Evolutionary conservation across 768 basidiomycete species (phyloP), one percentile per base, ranked within the genome.

Genomic region (Rhodotorula graminis): DNA sequence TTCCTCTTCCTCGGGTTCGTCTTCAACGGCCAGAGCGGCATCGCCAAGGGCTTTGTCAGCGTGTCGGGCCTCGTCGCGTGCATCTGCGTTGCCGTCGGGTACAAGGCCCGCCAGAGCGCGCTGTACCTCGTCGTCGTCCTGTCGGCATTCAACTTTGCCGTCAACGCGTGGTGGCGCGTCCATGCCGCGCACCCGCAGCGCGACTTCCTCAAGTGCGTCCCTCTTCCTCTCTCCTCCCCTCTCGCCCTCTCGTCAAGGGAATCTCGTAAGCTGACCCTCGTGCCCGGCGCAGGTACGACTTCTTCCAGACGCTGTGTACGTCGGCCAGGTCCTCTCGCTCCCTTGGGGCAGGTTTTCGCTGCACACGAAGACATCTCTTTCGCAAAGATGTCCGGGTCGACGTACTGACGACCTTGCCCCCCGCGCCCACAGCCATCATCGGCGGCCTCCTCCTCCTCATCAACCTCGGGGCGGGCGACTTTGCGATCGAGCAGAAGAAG

Each of bases 1-100:
- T 98, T 99, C 89, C 87, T 99, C 60, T 99, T 99, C 88, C 85
- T 99, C 75, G 96, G 96, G 1, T 98, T 98, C 85, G 89, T 97
- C 74, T 76, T 76, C 67, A 76, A 73, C 67, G 75, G 75, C 3
- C 71, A 71, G 63, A 68, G 62, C 23, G 71, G 71, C 10, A 31
- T 70, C 69, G 71, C 75, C 23, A 61, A 72, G 29, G 72, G 72
- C 21, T 29, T 97, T 70, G 89, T 97, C 64, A 93, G 92, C 31
- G 84, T 98, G 71, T 82, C 97, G 70, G 96, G 96, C 67, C 85
- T 99, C 57, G 90, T 86, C 23, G 93, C 94, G 9, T 98, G 96
- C 79, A 82, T 87, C 79, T 97, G 95, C 91, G 94, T 99, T 61
- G 96, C 94, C 18, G 86, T 98, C 72, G 96, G 96, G 58, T 98